Evolutionary conservation across 106 monocot genomes (phyloP), one percentile per base, ranked within the genome.

Genomic region (Narthecium ossifragum): DNA sequence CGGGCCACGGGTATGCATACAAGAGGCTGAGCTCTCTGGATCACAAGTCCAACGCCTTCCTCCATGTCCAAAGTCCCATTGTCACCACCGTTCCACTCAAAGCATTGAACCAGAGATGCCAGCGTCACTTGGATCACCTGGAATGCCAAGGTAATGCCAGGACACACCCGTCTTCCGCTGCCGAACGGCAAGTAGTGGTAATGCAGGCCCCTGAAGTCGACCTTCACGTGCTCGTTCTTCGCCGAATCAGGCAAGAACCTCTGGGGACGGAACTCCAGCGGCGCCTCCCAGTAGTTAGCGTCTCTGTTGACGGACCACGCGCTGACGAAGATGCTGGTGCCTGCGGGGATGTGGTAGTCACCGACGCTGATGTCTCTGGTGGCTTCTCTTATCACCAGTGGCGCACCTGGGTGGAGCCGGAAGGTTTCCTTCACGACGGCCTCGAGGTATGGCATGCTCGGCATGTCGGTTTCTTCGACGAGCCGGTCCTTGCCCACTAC

Each of bases 111-210:
- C 55, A 80, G 4, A 0, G 47, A 29, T 0, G 60, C 79, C 0
- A 80, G 63, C 9, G 61, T 32, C 5, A 48, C 7, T 6, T 61
- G 65, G 11, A 74, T 34, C 8, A 80, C 47, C 9, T 55, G 74
- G 31, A 74, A 20, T 1, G 79, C 79, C 26, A 74, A n/a, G n/a
- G n/a, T n/a, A n/a, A n/a, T n/a, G n/a, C n/a, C n/a, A n/a, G n/a
- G n/a, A n/a, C n/a, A n/a, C 0, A 12, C 54, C 51, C 79, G 62
- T 31, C 73, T 50, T 0, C 73, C 79, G 22, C 73, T 63, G 20
- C 79, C 79, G 12, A 79, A 79, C 15, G 79, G 79, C 18, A 78
- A 15, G 27, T 73, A 3, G 2, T 71, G 68, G 33, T 39, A 75
- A 29, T 69, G 69, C 12, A 64, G 69, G 14, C 71, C 77, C 34